Conservation (phyloP, 495 filamentous ascomycete genomes). For the Bryoglossum gracile region DNA sequence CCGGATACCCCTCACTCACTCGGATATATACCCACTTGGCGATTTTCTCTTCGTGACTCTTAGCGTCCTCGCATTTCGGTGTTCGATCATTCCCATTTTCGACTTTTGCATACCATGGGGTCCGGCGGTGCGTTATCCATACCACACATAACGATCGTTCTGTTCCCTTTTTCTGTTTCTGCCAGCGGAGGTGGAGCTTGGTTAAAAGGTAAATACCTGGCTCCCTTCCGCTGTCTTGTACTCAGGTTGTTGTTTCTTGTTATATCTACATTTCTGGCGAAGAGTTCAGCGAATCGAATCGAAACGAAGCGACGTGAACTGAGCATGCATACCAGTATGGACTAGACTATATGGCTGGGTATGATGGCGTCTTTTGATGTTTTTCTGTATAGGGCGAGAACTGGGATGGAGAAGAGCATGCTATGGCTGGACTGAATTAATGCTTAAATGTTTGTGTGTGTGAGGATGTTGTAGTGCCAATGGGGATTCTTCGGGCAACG, state of each 20-base stretch:
- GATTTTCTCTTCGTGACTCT: conserved; percentile 9
- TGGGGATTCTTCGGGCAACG: too few species aligned
- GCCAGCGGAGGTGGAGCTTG: neutral
- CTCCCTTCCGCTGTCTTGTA: neutral
- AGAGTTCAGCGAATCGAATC: neutral
- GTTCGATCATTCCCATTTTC: conserved; percentile 4
- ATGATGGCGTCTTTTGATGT: neutral
- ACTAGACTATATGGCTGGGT: conserved; percentile 2
- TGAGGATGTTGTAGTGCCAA: too few species aligned
- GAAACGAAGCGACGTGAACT: neutral
- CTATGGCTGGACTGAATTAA: too few species aligned
- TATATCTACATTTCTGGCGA: conserved; percentile 1
- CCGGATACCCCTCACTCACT: conserved; percentile 1
- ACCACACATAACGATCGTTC: neutral
- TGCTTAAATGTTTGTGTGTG: too few species aligned
- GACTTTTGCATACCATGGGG: conserved; percentile 18
- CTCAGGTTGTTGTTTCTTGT: too few species aligned
- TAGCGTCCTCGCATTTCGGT: conserved; percentile 19
- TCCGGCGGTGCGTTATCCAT: too few species aligned
- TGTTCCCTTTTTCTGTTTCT: neutral
- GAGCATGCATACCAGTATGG: conserved; percentile 8
- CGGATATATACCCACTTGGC: conserved; percentile 4
- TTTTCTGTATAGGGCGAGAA: too few species aligned
- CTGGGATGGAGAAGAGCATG: too few species aligned
- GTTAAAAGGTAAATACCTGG: neutral